phyloP scores from a whole-genome alignment of 1,139 yeast species.

The Candida anutae region DNA sequence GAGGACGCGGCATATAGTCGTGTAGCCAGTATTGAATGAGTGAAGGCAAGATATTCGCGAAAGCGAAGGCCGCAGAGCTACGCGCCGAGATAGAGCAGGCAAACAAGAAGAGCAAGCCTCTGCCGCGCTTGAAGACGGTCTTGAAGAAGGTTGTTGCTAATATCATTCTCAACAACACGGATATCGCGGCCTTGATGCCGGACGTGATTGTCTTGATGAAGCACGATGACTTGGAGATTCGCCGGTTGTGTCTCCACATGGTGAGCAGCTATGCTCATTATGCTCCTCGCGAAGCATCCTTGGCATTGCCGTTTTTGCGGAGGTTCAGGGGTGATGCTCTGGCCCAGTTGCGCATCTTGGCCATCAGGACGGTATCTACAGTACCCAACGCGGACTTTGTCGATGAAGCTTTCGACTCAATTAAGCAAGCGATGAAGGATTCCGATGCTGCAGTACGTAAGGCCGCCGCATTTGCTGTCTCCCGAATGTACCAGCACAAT shows the following conservation, averaged over 20 bases:
- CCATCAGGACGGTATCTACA: constrained; percentile 58
- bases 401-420: constrained; percentile 19
- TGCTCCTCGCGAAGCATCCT: constrained; percentile 46
- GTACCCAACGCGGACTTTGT: constrained; percentile 49
- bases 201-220: constrained; percentile 58
- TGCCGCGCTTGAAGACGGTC: constrained; percentile 45
- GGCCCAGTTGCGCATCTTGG: constrained; percentile 36
- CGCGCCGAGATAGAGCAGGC: constrained; percentile 49
- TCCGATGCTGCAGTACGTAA: constrained; percentile 57
- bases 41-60: constrained; percentile 36
- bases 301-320: constrained; percentile 49
- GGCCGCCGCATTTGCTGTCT: constrained; percentile 63
- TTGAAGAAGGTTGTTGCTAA: constrained; percentile 77
- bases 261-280: constrained; percentile 50
- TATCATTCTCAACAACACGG: constrained; percentile 74
- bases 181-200: constrained; percentile 59
- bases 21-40: no score
- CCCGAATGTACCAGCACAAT: constrained; percentile 58
- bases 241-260: constrained; percentile 60
- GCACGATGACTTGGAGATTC: constrained; percentile 62
- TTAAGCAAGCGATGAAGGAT: constrained; percentile 36
- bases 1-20: no score
- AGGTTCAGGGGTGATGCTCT: constrained; percentile 39
- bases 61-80: constrained; percentile 46
- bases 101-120: constrained; percentile 45